Base-by-base conservation (phyloP, 208 protist species). In the Angomonas ambiguus region DNA sequence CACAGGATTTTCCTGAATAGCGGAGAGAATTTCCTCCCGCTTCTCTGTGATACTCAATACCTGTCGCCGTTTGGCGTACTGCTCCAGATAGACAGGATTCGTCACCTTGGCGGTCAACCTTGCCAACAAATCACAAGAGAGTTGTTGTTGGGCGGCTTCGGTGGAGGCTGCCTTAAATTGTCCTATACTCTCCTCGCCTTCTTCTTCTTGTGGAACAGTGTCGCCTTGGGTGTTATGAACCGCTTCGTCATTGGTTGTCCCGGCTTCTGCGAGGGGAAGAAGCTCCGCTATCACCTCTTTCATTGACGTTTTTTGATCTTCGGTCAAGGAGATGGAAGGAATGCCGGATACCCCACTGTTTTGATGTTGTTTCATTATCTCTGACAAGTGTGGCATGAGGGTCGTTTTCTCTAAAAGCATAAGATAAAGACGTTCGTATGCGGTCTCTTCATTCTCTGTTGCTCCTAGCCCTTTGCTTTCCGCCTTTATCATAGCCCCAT, bases 1-100 rank as follows among this genome's bases (percentile, higher is more conserved):
- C 5, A 98, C 88, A 20, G 67, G 82, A 65, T 96, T 85, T 3
- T 65, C 58, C 42, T 81, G 66, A 16, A 98, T 67, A 1, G 76
- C 51, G n/a, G 76, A 71, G 20, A 96, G 67, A 67, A 97, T 96
- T 32, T 83, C 78, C 13, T 82, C 74, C 41, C 79, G 72, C 53
- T 88, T 79, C 25, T 34, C 71, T 24, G 77, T 60, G 65, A 96
- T 96, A 65, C 79, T 85, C 55, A 96, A 79, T 45, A 68, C 51
- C 10, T 86, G 64, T 34, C 91, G 88, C 45, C 81, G 63, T 2
- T 41, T n/a, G 24, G 84, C 88, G 61, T 83, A 96, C 30, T 79
- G 81, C 24, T 77, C 69, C 55, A 74, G 42, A 72, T 96, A 96
- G 25, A 74, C 71, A 22, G 77, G 64, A 58, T 65, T 79, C 3